These are phyloP conservation scores for Jimgerdemannia flammicorona DNA, from an alignment of 192 early-diverging fungal species.

Conservation along the genomic window DNA sequence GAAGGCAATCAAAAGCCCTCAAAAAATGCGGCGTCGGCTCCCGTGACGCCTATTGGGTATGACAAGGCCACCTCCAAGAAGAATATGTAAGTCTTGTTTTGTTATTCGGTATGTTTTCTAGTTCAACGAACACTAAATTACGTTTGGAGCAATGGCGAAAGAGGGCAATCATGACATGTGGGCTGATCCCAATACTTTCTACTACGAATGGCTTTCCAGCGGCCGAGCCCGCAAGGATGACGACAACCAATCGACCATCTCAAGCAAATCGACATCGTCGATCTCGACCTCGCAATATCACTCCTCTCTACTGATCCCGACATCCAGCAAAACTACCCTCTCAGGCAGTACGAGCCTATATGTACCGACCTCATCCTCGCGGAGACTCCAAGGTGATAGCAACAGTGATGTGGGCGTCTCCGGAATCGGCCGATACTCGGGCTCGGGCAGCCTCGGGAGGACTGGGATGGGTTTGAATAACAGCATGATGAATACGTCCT, in stretches of 20 bases:
- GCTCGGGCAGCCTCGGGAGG: not conserved
- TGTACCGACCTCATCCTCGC: not conserved
- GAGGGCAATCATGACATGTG: too few relatives aligned
- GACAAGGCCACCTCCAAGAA: not conserved
- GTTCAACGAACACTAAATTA: too few relatives aligned
- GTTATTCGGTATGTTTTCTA: too few relatives aligned
- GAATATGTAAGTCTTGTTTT: not conserved
- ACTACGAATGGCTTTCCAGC: not conserved
- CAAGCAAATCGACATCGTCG: not conserved
- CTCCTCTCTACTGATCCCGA: not conserved
- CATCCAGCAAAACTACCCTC: not conserved
- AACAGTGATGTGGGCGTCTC: not conserved
- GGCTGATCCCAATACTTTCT: too few relatives aligned
- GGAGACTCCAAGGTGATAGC: not conserved
- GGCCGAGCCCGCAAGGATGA: not conserved
- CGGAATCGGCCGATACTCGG: not conserved
- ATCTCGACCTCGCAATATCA: not conserved
- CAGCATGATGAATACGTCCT: not conserved
- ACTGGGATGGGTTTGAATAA: not conserved
- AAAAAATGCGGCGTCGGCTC: not conserved
- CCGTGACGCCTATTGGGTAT: not conserved
- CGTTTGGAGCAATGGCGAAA: too few relatives aligned
- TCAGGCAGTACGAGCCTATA: not conserved
- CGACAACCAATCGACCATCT: not conserved
- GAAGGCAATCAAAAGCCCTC: constrained; percentile 29